Evolutionary conservation across 371 early-diverging fungal genomes (phyloP).

Genomic region (Apophysomyces variabilis): DNA sequence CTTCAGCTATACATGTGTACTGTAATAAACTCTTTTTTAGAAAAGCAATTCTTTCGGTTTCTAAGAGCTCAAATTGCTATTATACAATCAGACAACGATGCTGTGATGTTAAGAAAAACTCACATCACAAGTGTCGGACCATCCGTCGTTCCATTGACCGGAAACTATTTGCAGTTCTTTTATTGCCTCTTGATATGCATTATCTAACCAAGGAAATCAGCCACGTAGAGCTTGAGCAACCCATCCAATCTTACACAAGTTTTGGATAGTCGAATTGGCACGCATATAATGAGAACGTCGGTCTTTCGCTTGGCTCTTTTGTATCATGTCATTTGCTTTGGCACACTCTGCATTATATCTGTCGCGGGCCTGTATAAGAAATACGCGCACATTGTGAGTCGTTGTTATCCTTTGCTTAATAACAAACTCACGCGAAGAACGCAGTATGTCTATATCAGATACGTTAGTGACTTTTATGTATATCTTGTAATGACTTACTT

Average conservation of each 20-base stretch:
- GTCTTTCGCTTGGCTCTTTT: constrained; percentile 6
- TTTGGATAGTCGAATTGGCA: constrained; percentile 4
- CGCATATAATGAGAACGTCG: background rate
- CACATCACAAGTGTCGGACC: constrained; percentile 9
- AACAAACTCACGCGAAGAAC: background rate
- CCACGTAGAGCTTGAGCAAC: background rate
- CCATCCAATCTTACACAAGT: background rate
- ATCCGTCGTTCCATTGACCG: constrained; percentile 7
- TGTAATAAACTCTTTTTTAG: constrained; percentile 6
- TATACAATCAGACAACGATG: background rate
- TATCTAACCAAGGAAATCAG: background rate
- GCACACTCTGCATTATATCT: constrained; percentile 15
- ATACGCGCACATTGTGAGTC: background rate
- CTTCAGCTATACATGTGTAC: background rate
- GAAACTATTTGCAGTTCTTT: background rate
- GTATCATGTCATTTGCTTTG: constrained; percentile 17
- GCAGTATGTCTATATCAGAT: background rate
- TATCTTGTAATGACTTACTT: background rate
- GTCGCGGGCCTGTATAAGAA: constrained; percentile 10
- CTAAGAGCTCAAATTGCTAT: constrained; percentile 11
- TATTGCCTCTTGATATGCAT: constrained; percentile 16
- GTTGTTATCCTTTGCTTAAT: background rate
- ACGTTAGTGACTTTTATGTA: background rate
- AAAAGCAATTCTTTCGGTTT: constrained; percentile 8
- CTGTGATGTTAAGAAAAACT: background rate